These are phyloP conservation scores for Epithele typhae DNA, from an alignment of 768 basidiomycete species.

Conservation along the genomic window DNA sequence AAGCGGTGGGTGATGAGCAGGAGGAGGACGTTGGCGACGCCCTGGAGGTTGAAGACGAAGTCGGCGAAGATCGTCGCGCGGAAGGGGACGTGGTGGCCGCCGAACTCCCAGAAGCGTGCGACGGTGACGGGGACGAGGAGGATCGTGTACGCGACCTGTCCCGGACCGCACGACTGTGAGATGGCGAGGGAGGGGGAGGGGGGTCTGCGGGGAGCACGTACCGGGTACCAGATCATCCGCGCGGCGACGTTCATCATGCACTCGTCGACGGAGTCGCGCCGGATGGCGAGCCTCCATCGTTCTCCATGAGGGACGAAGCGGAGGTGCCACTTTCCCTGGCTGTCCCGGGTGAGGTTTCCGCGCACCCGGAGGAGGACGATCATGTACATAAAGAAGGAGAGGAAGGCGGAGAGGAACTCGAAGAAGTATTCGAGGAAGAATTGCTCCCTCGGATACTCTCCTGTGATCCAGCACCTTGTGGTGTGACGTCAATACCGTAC, in stretches of 20 bases:
- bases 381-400: slow-evolving; percentile 31
- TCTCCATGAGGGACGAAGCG: slow-evolving; percentile 28
- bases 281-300: slow-evolving; percentile 29
- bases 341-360: slow-evolving; percentile 28
- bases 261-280: slow-evolving; percentile 30
- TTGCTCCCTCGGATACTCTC: slow-evolving; percentile 34
- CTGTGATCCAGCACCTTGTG: slow-evolving; percentile 46
- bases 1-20: slow-evolving; percentile 27
- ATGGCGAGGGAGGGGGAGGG: neutral
- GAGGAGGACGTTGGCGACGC: slow-evolving; percentile 29
- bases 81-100: slow-evolving; percentile 25
- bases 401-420: slow-evolving; percentile 30
- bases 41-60: slow-evolving; percentile 30
- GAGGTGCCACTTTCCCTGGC: slow-evolving; percentile 24
- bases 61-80: slow-evolving; percentile 29
- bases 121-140: slow-evolving; percentile 32
- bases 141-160: slow-evolving; percentile 29
- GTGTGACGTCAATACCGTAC: too few relatives aligned
- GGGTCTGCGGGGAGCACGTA: neutral
- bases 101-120: slow-evolving; percentile 28
- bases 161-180: neutral
- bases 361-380: slow-evolving; percentile 33
- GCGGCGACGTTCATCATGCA: slow-evolving; percentile 28
- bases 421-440: slow-evolving; percentile 42
- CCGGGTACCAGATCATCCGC: slow-evolving; percentile 30